Evolutionary conservation across 2,329 filamentous ascomycete species (phyloP).

Genomic region (Penicillium sp.): DNA sequence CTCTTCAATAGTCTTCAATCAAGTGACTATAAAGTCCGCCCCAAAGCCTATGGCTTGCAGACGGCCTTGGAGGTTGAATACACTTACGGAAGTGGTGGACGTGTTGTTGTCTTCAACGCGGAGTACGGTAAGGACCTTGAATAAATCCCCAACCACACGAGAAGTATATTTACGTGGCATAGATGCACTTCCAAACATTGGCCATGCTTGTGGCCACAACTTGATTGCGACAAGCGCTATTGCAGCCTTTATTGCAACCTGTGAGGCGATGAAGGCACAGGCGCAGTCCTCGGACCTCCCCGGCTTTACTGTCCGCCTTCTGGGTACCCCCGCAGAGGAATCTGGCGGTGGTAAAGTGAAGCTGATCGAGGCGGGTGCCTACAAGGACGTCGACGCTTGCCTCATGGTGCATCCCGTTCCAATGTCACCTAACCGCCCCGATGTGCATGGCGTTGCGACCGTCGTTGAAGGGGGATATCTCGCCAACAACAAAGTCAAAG

Average conservation of each 20-base stretch:
- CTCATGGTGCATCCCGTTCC: conserved; percentile 45
- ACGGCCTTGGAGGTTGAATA: conserved; percentile 53
- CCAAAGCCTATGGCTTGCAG: conserved; percentile 50
- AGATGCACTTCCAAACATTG: conserved; percentile 38
- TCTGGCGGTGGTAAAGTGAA: conserved; percentile 39
- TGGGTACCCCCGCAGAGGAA: conserved; percentile 41
- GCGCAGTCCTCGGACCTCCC: conserved; percentile 5
- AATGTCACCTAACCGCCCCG: conserved; percentile 24
- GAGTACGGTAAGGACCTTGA: conserved; percentile 33
- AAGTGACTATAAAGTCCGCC: conserved; percentile 47
- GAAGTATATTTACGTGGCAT: background rate
- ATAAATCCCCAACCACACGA: background rate
- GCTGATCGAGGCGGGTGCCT: conserved; percentile 46
- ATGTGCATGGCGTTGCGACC: conserved; percentile 26
- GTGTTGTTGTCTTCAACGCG: conserved; percentile 35
- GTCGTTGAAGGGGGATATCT: conserved; percentile 29
- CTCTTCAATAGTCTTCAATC: conserved; percentile 35
- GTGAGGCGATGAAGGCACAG: conserved; percentile 29
- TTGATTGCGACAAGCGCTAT: conserved; percentile 36
- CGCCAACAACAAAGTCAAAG: conserved; percentile 36
- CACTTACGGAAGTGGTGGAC: conserved; percentile 26
- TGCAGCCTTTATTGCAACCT: conserved; percentile 38
- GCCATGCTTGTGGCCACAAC: conserved; percentile 41
- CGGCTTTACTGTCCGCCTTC: conserved; percentile 34
- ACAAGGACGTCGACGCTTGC: conserved; percentile 39